Evolutionary conservation across 306 rosid genomes (phyloP).

Genomic region (Glycine soja): DNA sequence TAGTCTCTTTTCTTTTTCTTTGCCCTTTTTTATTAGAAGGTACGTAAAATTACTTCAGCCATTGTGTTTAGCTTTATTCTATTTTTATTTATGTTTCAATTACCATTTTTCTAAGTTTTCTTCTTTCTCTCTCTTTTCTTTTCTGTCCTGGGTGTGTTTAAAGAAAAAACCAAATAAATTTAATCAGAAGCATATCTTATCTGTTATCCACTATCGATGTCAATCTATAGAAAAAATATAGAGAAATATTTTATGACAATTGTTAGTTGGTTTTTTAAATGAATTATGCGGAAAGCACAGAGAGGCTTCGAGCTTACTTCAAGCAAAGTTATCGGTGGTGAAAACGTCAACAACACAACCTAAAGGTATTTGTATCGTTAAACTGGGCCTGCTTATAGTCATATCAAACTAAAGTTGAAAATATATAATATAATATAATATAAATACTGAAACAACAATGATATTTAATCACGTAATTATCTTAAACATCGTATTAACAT

Average conservation of each 20-base stretch:
- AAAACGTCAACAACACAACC: constrained; percentile 54
- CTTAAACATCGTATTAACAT: too few relatives aligned
- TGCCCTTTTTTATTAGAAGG: too few relatives aligned
- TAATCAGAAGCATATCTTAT: constrained; percentile 35
- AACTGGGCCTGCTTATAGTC: constrained; percentile 34
- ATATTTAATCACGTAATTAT: too few relatives aligned
- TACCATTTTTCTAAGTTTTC: constrained; percentile 23
- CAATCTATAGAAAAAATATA: background rate
- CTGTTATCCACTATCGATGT: constrained; percentile 28
- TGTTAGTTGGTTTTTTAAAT: constrained; percentile 18
- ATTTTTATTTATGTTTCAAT: background rate
- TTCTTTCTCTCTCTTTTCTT: background rate
- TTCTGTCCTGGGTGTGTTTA: background rate
- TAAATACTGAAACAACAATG: background rate
- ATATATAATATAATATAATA: background rate
- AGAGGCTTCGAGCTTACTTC: constrained; percentile 57
- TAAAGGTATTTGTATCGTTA: constrained; percentile 29
- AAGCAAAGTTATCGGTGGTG: constrained; percentile 61
- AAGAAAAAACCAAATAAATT: constrained; percentile 11
- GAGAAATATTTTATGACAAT: constrained; percentile 2
- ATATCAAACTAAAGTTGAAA: constrained; percentile 32
- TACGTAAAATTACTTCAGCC: background rate
- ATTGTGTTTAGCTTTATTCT: background rate
- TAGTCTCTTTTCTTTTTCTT: too few relatives aligned
- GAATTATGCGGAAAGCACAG: background rate